Evolutionary conservation across 768 basidiomycete species (phyloP), one percentile per base, ranked within the genome.

Genomic region (Mycena chlorophos): DNA sequence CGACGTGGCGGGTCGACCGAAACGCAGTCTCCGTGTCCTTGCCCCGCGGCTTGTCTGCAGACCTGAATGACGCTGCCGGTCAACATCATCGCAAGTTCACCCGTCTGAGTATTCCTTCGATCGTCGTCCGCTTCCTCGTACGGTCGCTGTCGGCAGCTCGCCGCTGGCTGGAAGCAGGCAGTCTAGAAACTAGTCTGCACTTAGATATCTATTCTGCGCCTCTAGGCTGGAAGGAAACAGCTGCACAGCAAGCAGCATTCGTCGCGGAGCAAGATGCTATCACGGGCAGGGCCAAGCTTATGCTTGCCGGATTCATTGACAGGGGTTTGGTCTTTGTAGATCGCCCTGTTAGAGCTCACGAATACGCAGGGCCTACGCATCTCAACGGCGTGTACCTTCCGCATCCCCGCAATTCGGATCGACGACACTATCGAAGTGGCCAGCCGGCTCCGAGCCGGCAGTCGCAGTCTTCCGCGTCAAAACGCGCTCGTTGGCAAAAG

Each of bases 21-120:
- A 78, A 83, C 20, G 85, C 85, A 0, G 28, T 88, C 12, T 74
- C 85, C 23, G 49, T 89, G 16, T 66, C 74, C 1, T 58, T 91
- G 0, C 79, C 86, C 0, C 58, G 70, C 5, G 93, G 93, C 3
- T 55, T 94, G 26, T 73, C 73, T 26, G 60, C 91, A 17, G 84
- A 90, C 53, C 83, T 74, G 59, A 96, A 94, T 65, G 88, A 95
- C 63, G 71, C 89, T 23, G 87, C 88, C 2, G 85, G 89, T 16
- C 75, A 80, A 26, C 76, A 77, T 31, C 87, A 90, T 66, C 79
- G 82, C 40, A 90, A 81, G 63, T 75, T 86, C 30, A 81, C 80
- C 4, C 84, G 80, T 62, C 20, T 94, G 8, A 77, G 76, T 27
- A 51, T 90, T 3, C 88, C 89, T 6, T 58, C 71, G 16, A 69